Base-by-base conservation (phyloP, 2,329 filamentous ascomycete species). In the Neopestalotiopsis sp. region DNA sequence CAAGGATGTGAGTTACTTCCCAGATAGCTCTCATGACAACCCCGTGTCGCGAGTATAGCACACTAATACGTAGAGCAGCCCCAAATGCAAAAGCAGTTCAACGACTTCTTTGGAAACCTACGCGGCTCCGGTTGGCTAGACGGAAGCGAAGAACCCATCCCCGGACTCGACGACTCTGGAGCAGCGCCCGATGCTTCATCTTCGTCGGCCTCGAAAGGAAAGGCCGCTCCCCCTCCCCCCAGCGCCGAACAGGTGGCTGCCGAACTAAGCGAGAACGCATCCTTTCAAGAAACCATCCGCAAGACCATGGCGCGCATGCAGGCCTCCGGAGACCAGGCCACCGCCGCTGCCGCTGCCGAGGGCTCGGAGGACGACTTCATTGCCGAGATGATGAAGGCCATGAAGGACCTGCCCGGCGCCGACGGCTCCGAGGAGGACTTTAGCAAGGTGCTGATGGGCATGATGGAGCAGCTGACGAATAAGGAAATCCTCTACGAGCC, bases 391-490 rank as follows among this genome's bases (percentile, higher is more conserved):
- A 87, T 99, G 76, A 96, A 96, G 80, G 93, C 96, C 71, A 91
- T 98, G 83, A 92, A 94, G 75, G 87, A 88, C 28, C 86, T 89
- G 7, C 87, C 86, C 0, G 84, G 81, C 5, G 87, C 84, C 2
- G 85, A 84, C 42, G 85, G 84, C 14, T 84, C 84, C 69, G 94
- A 98, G 68, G 94, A 96, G 75, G 94, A 97, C 74, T 93, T 98
- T 75, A 94, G 94, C 68, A 95, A 97, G 83, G 94, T 98, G 90
- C 88, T 99, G 69, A 90, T 97, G 87, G 93, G 93, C 67, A 97
- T 98, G 94, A 98, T 99, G 95, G 94, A 98, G 82, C 95, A 99
- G 81, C 87, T 99, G 71, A 98, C 96, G 3, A 97, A 97, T 81
- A 98, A 97, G 84, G 96, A 98, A 74, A 98, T 99, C 71, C 83